Evolutionary conservation across 345 rosid genomes (phyloP).

Genomic region (Citrus cavaleriei): DNA sequence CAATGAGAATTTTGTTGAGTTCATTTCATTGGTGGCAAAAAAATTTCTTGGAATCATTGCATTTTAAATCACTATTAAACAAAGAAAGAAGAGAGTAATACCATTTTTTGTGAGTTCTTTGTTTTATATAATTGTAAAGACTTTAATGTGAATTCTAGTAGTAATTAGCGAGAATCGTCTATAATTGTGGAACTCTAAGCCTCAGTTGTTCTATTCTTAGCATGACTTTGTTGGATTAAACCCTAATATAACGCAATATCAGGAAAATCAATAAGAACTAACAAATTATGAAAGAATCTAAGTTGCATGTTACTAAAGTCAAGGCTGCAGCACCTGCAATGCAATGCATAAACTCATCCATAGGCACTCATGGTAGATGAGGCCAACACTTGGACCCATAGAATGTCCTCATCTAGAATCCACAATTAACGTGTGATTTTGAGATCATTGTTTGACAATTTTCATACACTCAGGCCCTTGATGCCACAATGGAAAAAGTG

Average conservation of each 20-base stretch:
- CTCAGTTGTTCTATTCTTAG: not conserved
- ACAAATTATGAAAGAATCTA: not conserved
- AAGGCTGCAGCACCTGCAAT: not conserved
- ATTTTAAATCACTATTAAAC: too few species aligned
- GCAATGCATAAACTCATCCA: not conserved
- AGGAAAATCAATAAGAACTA: too few species aligned
- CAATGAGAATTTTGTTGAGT: not conserved
- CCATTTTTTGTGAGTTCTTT: not conserved
- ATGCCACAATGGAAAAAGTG: not conserved
- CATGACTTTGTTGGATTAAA: not conserved
- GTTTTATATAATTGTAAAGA: not conserved
- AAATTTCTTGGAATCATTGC: too few species aligned
- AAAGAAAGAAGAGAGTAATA: too few species aligned
- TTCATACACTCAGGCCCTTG: not conserved
- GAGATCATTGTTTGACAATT: not conserved
- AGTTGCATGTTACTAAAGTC: too few species aligned
- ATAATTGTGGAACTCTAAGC: not conserved
- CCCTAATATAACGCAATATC: not conserved
- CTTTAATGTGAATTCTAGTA: not conserved
- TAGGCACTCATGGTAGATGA: not conserved
- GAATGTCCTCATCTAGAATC: not conserved
- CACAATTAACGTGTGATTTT: not conserved
- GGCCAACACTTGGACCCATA: not conserved
- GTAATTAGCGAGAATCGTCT: not conserved
- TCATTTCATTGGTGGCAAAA: not conserved